phyloP scores from a whole-genome alignment of 805 yeast species.

The Kodamaea restingae region DNA sequence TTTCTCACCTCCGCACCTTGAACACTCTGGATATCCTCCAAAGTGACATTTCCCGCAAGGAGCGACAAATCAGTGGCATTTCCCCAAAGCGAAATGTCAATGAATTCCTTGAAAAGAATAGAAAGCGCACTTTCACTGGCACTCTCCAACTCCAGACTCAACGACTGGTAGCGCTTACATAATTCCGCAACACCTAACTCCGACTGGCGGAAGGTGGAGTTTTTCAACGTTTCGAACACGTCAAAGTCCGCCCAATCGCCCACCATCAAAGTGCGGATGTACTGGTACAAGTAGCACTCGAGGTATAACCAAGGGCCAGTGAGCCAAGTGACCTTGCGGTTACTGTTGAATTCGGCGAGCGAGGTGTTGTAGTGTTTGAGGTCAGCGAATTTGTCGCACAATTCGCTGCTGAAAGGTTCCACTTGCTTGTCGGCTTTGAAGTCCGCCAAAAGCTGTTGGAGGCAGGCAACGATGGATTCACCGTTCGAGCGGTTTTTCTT shows the following conservation, averaged over 20 bases:
- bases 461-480: conserved; percentile 37
- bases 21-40: conserved; percentile 84
- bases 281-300: conserved; percentile 82
- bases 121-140: conserved; percentile 36
- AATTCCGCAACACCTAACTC: conserved; percentile 75
- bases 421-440: conserved; percentile 37
- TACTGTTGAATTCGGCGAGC: conserved; percentile 28
- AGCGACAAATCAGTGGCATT: conserved; percentile 94
- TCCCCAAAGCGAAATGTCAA: conserved; percentile 94
- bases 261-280: conserved; percentile 44
- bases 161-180: conserved; percentile 54
- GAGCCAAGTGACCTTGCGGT: conserved; percentile 55
- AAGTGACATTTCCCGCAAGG: conserved; percentile 72
- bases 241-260: conserved; percentile 57
- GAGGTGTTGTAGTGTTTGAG: conserved; percentile 59
- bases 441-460: conserved; percentile 43
- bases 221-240: conserved; percentile 66
- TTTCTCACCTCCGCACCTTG: conserved; percentile 89
- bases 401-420: conserved; percentile 22
- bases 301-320: conserved; percentile 87
- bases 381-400: conserved; percentile 43
- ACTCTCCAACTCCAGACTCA: conserved; percentile 23
- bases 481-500: conserved; percentile 26
- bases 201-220: conserved; percentile 71
- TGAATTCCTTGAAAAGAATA: conserved; percentile 72